Evolutionary conservation across 768 basidiomycete genomes (phyloP).

Genomic region (Pleurotus eryngii): DNA sequence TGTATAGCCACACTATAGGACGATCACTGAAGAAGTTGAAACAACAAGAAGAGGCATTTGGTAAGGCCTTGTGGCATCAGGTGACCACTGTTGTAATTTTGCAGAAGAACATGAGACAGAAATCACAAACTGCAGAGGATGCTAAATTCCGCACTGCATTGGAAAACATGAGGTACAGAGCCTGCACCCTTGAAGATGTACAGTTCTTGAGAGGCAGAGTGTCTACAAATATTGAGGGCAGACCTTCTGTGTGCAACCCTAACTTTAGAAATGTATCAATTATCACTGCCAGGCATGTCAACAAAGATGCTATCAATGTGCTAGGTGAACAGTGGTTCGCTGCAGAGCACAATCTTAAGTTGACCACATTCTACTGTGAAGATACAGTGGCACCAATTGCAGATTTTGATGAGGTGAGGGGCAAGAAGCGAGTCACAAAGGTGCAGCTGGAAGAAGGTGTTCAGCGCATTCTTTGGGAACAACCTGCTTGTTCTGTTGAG

Average conservation of each 20-base stretch:
- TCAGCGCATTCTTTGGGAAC: too few species aligned
- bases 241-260: constrained; percentile 1
- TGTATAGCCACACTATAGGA: constrained; percentile 19
- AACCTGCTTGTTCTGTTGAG: too few species aligned
- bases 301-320: constrained; percentile 29
- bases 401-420: not conserved
- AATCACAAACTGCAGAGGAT: constrained; percentile 20
- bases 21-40: not conserved
- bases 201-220: constrained; percentile 14
- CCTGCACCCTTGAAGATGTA: constrained; percentile 20
- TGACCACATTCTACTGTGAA: constrained; percentile 25
- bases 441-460: too few species aligned
- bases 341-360: constrained; percentile 18
- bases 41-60: constrained; percentile 19
- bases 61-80: constrained; percentile 28
- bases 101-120: constrained; percentile 25
- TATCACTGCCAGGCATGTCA: constrained; percentile 25
- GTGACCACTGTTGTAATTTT: constrained; percentile 30
- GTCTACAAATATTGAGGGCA: constrained; percentile 2
- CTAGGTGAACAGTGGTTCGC: constrained; percentile 26
- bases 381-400: constrained; percentile 12
- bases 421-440: too few species aligned
- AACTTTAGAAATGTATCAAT: constrained; percentile 27
- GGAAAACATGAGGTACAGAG: constrained; percentile 25
- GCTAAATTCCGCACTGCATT: constrained; percentile 21